Evolutionary conservation across 1,284 basidiomycete genomes (phyloP).

Genomic region (Tylopilus orsonianus): DNA sequence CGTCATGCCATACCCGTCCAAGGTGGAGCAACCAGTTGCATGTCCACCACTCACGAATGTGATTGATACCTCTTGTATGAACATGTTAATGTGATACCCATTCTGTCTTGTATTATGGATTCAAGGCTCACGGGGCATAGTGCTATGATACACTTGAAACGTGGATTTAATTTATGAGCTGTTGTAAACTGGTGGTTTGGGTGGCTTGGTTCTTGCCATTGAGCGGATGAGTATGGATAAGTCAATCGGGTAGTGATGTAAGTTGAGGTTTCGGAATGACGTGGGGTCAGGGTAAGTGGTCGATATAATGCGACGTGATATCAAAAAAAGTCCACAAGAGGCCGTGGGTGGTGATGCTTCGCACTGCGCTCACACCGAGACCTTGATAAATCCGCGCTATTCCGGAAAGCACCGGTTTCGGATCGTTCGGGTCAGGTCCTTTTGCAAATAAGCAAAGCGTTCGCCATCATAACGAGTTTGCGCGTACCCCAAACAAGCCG

Average conservation of each 20-base stretch:
- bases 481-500: slow-evolving; percentile 71
- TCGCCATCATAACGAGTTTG: neutral
- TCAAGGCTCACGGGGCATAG: slow-evolving; percentile 10
- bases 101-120: slow-evolving; percentile 15
- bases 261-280: slow-evolving; percentile 3
- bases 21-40: neutral
- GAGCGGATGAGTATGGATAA: slow-evolving; percentile 16
- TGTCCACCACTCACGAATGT: slow-evolving; percentile 1
- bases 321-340: slow-evolving; percentile 84
- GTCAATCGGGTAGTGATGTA: slow-evolving; percentile 11
- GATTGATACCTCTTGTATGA: neutral
- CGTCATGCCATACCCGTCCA: slow-evolving; percentile 10
- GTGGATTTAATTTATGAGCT: slow-evolving; percentile 22
- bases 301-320: slow-evolving; percentile 71
- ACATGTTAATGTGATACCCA: slow-evolving; percentile 2
- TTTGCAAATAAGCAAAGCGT: slow-evolving; percentile 9
- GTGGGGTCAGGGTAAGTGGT: slow-evolving; percentile 52
- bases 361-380: slow-evolving; percentile 79
- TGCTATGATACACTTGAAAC: slow-evolving; percentile 31
- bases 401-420: slow-evolving; percentile 69
- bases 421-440: slow-evolving; percentile 75
- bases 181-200: slow-evolving; percentile 9
- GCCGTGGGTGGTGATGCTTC: slow-evolving; percentile 82
- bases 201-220: slow-evolving; percentile 9
- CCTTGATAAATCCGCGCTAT: slow-evolving; percentile 80